phyloP scores from a whole-genome alignment of 257 asterid genomes.

The Nicotiana obtusifolia region DNA sequence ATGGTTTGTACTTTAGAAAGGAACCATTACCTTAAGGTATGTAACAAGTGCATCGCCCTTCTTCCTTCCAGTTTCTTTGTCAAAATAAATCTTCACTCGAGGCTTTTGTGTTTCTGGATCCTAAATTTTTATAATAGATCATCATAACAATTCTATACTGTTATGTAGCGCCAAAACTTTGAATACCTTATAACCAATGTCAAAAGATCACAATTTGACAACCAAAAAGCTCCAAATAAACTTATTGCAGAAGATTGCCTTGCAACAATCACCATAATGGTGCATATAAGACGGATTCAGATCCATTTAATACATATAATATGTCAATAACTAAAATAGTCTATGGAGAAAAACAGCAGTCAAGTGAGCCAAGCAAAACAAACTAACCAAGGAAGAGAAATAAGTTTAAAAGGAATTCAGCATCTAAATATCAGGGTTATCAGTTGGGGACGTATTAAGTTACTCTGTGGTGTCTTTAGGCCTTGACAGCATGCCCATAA shows the following conservation, averaged over 20 bases:
- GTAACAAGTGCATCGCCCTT: conserved; percentile 97
- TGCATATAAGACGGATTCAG: not conserved
- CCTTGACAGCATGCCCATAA: not conserved
- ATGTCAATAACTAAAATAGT: not conserved
- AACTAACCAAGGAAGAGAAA: not conserved
- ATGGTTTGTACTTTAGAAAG: conserved; percentile 8
- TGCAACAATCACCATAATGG: conserved; percentile 6
- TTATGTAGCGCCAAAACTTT: not conserved
- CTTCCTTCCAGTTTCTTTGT: conserved; percentile 77
- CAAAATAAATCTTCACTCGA: conserved; percentile 80
- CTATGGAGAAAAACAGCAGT: not conserved
- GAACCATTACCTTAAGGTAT: conserved; percentile 66
- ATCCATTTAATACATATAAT: not conserved
- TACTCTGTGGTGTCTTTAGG: not conserved
- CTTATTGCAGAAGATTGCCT: not conserved
- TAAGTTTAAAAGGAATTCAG: too few relatives aligned
- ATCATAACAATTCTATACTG: not conserved
- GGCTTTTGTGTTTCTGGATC: conserved; percentile 96
- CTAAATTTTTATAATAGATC: conserved; percentile 35
- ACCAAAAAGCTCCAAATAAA: not conserved
- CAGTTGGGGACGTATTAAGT: not conserved
- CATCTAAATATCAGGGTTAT: not conserved
- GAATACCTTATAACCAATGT: not conserved
- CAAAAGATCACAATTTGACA: not conserved
- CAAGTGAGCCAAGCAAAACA: not conserved